Percentiles rank a stretch among this genome's conserved stretches.
phyloP scores from a whole-genome alignment of 1,284 basidiomycete genomes.

The Rhodotorula sp. region DNA sequence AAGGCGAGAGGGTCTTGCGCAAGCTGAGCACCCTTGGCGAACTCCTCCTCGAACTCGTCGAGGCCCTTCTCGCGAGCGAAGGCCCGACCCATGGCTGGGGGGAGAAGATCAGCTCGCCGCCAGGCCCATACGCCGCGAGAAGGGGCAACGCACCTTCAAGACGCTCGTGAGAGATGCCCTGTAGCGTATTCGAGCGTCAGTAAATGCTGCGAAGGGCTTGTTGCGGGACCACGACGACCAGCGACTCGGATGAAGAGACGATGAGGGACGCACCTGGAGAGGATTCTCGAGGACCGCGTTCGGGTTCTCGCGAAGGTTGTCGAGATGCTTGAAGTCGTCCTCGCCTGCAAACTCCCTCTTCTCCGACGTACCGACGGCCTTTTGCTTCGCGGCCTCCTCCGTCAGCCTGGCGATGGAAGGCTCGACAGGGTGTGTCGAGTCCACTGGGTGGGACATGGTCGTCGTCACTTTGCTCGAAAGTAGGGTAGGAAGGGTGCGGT shows the following conservation, averaged over 20 bases:
- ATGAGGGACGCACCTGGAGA: slow-evolving; percentile 13
- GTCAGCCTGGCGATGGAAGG: slow-evolving; percentile 10
- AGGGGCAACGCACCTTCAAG: slow-evolving; percentile 22
- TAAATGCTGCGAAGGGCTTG: background rate
- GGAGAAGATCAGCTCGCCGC: background rate
- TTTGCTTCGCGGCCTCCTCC: slow-evolving; percentile 16
- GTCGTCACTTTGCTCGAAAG: background rate
- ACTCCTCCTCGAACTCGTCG: slow-evolving; percentile 25
- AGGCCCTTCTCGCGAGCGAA: slow-evolving; percentile 39
- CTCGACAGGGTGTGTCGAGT: slow-evolving; percentile 8
- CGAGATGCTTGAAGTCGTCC: slow-evolving; percentile 10
- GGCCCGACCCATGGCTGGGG: slow-evolving; percentile 29
- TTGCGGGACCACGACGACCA: background rate
- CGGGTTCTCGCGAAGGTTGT: background rate
- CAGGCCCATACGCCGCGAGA: background rate
- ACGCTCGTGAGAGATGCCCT: slow-evolving; percentile 39
- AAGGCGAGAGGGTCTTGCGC: slow-evolving; percentile 40
- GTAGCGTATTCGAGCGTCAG: background rate
- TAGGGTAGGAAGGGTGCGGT: background rate
- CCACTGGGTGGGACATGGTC: slow-evolving; percentile 12
- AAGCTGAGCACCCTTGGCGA: slow-evolving; percentile 30
- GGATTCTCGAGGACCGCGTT: slow-evolving; percentile 35
- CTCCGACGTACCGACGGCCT: slow-evolving; percentile 11
- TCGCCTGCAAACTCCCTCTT: slow-evolving; percentile 30
- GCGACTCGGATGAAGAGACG: background rate